Conservation (phyloP, 1,284 basidiomycete species). For the Bjerkandera adusta region DNA sequence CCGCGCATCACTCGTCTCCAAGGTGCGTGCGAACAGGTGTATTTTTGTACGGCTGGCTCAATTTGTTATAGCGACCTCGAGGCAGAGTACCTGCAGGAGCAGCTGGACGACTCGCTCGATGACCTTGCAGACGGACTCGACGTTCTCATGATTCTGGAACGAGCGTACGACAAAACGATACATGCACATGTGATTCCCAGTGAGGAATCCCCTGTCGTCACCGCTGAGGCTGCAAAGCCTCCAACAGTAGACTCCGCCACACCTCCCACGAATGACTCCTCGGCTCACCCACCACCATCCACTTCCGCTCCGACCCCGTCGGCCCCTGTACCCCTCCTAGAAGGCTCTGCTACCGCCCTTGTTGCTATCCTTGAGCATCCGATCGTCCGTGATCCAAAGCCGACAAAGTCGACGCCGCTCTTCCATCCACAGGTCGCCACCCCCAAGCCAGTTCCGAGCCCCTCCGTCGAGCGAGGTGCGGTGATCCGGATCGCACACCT, state of each 20-base stretch:
- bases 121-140: constrained; percentile 68
- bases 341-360: constrained; percentile 70
- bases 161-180: constrained; percentile 63
- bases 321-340: constrained; percentile 39
- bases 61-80: constrained; percentile 1
- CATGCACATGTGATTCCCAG: constrained; percentile 52
- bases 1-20: too few relatives aligned
- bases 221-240: too few relatives aligned
- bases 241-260: constrained; percentile 1
- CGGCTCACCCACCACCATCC: not conserved
- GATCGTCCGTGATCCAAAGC: constrained; percentile 24
- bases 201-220: too few relatives aligned
- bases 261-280: not conserved
- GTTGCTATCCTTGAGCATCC: constrained; percentile 60
- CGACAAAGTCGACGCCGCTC: constrained; percentile 15
- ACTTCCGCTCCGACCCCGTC: not conserved
- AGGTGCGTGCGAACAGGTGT: too few relatives aligned
- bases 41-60: not conserved
- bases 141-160: constrained; percentile 62
- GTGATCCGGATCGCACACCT: constrained; percentile 89
- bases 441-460: constrained; percentile 7
- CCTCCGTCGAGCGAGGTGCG: constrained; percentile 47
- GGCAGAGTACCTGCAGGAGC: constrained; percentile 22
- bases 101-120: constrained; percentile 52
- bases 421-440: constrained; percentile 21